Percentiles rank a stretch among this genome's conserved stretches.
phyloP scores from a whole-genome alignment of 352 stramenopile species.

The Globisporangium spinosum region DNA sequence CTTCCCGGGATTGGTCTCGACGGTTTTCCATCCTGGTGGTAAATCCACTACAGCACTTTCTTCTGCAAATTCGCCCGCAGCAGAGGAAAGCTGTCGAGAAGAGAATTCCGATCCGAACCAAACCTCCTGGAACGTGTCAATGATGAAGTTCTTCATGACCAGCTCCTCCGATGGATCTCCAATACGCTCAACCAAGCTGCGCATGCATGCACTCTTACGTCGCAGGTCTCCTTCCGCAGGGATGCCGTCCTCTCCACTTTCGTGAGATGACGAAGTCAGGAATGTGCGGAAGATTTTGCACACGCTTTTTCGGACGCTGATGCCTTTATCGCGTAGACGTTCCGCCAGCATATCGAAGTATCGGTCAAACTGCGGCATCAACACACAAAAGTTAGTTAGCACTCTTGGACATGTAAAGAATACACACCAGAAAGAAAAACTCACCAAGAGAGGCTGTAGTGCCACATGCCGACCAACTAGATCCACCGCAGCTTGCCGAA shows the following conservation, averaged over 20 bases:
- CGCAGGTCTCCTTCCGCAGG: slow-evolving; percentile 33
- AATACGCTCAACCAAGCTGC: slow-evolving; percentile 72
- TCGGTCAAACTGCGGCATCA: slow-evolving; percentile 56
- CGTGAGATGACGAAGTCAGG: slow-evolving; percentile 22
- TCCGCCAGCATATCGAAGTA: slow-evolving; percentile 79
- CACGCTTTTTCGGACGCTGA: slow-evolving; percentile 84
- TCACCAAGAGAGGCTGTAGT: slow-evolving; percentile 71
- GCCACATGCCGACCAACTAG: slow-evolving; percentile 81
- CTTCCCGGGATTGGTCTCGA: slow-evolving; percentile 15
- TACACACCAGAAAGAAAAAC: slow-evolving; percentile 7
- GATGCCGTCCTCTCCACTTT: slow-evolving; percentile 7
- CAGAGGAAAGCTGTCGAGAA: slow-evolving; percentile 32
- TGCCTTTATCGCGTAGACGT: slow-evolving; percentile 74
- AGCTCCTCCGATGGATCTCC: slow-evolving; percentile 69
- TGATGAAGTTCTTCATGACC: slow-evolving; percentile 80
- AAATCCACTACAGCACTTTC: slow-evolving; percentile 21
- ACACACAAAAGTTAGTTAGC: background rate
- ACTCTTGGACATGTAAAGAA: background rate
- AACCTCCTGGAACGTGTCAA: slow-evolving; percentile 82
- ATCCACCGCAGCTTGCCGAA: slow-evolving; percentile 80
- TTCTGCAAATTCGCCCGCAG: slow-evolving; percentile 35
- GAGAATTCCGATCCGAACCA: slow-evolving; percentile 76
- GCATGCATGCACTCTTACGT: slow-evolving; percentile 64
- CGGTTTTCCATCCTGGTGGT: slow-evolving; percentile 50
- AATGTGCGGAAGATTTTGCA: slow-evolving; percentile 76